Percentiles rank a stretch among this genome's conserved stretches.
Conservation (phyloP, 192 early-diverging fungal species). For the Umbelopsis sp. region DNA sequence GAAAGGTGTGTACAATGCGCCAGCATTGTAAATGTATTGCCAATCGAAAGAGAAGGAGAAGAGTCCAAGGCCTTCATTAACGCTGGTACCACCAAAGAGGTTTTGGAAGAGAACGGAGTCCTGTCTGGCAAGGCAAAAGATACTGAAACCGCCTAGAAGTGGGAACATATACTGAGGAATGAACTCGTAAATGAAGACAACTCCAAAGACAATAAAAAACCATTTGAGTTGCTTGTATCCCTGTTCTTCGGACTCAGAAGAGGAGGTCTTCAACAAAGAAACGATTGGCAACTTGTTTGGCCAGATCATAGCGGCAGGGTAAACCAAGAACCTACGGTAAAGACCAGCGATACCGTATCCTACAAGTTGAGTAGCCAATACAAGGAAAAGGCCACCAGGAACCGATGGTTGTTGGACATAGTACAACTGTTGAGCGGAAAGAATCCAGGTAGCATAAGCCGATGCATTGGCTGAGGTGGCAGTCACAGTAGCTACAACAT, state of each 20-base stretch:
- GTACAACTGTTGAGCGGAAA: slow-evolving; percentile 69
- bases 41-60: slow-evolving; percentile 47
- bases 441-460: slow-evolving; percentile 71
- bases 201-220: slow-evolving; percentile 34
- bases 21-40: slow-evolving; percentile 31
- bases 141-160: slow-evolving; percentile 32
- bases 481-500: slow-evolving; percentile 51
- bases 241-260: slow-evolving; percentile 10
- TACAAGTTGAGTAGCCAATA: slow-evolving; percentile 50
- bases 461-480: slow-evolving; percentile 65
- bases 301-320: slow-evolving; percentile 58
- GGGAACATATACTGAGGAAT: slow-evolving; percentile 45
- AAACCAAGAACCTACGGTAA: slow-evolving; percentile 51
- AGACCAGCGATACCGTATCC: slow-evolving; percentile 60
- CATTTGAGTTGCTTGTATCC: slow-evolving; percentile 21
- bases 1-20: slow-evolving; percentile 62
- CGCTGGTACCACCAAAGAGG: slow-evolving; percentile 36
- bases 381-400: slow-evolving; percentile 36
- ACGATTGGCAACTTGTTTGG: slow-evolving; percentile 48
- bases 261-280: slow-evolving; percentile 46
- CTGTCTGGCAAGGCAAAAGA: slow-evolving; percentile 38
- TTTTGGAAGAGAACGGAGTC: slow-evolving; percentile 27
- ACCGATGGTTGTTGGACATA: slow-evolving; percentile 62
- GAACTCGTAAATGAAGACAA: slow-evolving; percentile 34
- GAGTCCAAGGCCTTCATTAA: slow-evolving; percentile 41